These are phyloP conservation scores for Eurotiales sp. DNA, from an alignment of 2,329 filamentous ascomycete species.

Conservation along the genomic window DNA sequence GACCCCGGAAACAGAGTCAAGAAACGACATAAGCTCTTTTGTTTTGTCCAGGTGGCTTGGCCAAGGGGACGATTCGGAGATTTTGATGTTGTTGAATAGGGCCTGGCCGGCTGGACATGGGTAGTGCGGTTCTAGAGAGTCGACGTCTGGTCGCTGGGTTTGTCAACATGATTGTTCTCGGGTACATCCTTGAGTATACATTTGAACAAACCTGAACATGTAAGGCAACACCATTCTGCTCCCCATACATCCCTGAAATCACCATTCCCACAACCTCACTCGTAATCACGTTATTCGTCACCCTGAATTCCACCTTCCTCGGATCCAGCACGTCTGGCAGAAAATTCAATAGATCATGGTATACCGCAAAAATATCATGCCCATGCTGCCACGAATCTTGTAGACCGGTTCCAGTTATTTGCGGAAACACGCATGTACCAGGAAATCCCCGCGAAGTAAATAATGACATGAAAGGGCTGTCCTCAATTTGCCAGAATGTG, in stretches of 20 bases:
- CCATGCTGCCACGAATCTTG: constrained; percentile 74
- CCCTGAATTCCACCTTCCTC: constrained; percentile 59
- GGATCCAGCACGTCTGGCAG: constrained; percentile 52
- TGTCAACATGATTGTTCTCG: neutral
- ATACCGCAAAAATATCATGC: constrained; percentile 71
- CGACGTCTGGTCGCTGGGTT: constrained; percentile 47
- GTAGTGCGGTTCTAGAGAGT: constrained; percentile 73
- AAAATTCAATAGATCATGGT: constrained; percentile 65
- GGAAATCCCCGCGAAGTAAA: constrained; percentile 64
- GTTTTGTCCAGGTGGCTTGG: constrained; percentile 59
- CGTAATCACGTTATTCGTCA: constrained; percentile 80
- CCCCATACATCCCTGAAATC: constrained; percentile 63
- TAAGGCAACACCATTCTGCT: constrained; percentile 43
- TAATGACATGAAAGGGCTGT: constrained; percentile 58
- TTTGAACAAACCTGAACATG: constrained; percentile 42
- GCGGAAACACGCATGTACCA: constrained; percentile 75
- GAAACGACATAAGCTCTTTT: constrained; percentile 50
- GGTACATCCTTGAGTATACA: neutral
- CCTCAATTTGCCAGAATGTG: constrained; percentile 63
- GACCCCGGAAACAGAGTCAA: constrained; percentile 69
- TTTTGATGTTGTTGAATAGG: constrained; percentile 35
- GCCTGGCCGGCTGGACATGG: constrained; percentile 53
- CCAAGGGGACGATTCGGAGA: constrained; percentile 54
- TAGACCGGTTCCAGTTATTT: constrained; percentile 69
- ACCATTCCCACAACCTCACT: constrained; percentile 75